Evolutionary conservation across 306 rosid species (phyloP).

Genomic region (Psophocarpus tetragonolobus): DNA sequence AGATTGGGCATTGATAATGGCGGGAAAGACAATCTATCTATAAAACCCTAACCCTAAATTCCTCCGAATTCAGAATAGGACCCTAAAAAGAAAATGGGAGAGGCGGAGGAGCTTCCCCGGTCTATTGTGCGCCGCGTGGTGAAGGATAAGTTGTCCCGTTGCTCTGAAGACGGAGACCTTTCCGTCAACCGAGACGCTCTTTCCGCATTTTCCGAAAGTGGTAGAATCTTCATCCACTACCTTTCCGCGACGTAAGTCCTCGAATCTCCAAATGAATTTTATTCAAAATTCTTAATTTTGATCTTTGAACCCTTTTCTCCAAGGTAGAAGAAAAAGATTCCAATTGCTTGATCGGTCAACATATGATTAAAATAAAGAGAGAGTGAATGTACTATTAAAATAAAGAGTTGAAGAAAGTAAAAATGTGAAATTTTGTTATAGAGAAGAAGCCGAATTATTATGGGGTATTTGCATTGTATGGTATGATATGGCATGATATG

Average conservation of each 20-base stretch:
- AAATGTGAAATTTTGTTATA: not conserved
- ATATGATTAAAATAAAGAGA: not conserved
- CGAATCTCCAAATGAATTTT: not conserved
- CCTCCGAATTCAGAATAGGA: not conserved
- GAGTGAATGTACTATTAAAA: too few species aligned
- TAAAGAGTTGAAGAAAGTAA: not conserved
- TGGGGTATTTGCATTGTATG: not conserved
- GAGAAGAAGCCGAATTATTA: not conserved
- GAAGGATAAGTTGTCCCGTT: conserved; percentile 77
- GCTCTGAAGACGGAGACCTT: conserved; percentile 69
- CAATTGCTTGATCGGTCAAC: not conserved
- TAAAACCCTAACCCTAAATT: conserved; percentile 16
- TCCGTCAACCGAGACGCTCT: conserved; percentile 71
- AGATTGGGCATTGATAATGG: not conserved
- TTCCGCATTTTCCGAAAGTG: conserved; percentile 84
- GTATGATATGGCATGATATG: not conserved
- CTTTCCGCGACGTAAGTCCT: conserved; percentile 77
- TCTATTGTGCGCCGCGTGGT: conserved; percentile 90
- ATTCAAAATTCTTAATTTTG: not conserved
- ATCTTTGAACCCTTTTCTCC: not conserved
- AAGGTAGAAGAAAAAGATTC: not conserved
- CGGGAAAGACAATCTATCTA: conserved; percentile 24
- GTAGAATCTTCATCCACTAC: conserved; percentile 90
- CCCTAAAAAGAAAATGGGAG: conserved; percentile 31
- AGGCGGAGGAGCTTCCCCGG: conserved; percentile 76